phyloP scores from a whole-genome alignment of 257 asterid genomes.

The Salvia splendens region DNA sequence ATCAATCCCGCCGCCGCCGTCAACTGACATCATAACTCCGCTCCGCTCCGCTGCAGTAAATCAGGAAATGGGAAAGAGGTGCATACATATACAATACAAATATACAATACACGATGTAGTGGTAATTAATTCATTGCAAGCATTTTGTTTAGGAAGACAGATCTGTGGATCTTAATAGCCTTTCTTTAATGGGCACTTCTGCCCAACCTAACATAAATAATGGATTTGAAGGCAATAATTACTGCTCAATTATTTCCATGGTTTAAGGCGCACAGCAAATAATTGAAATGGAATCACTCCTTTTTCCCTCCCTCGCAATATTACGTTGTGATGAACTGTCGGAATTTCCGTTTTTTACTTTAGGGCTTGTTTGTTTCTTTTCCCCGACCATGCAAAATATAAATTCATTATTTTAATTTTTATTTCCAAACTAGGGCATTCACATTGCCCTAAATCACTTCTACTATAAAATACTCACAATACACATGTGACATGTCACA shows the following conservation, averaged over 20 bases:
- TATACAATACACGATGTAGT: no score
- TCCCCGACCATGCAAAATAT: not conserved
- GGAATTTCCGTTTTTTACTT: not conserved
- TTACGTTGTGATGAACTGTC: not conserved
- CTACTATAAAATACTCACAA: no score
- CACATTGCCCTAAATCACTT: no score
- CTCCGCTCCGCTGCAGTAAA: constrained; percentile 31
- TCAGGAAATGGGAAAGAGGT: not conserved
- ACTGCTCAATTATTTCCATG: constrained; percentile 22
- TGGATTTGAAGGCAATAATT: constrained; percentile 28
- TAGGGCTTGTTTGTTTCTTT: constrained; percentile 14
- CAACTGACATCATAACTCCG: constrained; percentile 25
- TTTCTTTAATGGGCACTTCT: constrained; percentile 23
- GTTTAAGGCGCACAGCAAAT: constrained; percentile 21
- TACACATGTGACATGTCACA: no score
- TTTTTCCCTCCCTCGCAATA: constrained; percentile 21
- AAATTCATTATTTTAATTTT: no score
- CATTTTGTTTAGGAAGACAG: not conserved
- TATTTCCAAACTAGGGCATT: no score
- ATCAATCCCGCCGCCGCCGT: constrained; percentile 44
- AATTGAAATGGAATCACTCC: constrained; percentile 7
- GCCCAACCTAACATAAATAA: constrained; percentile 27
- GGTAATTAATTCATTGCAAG: not conserved
- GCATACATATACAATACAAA: not conserved
- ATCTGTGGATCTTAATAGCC: constrained; percentile 21